phyloP scores from a whole-genome alignment of 129 eudicot genomes.

The Tanacetum coccineum region DNA sequence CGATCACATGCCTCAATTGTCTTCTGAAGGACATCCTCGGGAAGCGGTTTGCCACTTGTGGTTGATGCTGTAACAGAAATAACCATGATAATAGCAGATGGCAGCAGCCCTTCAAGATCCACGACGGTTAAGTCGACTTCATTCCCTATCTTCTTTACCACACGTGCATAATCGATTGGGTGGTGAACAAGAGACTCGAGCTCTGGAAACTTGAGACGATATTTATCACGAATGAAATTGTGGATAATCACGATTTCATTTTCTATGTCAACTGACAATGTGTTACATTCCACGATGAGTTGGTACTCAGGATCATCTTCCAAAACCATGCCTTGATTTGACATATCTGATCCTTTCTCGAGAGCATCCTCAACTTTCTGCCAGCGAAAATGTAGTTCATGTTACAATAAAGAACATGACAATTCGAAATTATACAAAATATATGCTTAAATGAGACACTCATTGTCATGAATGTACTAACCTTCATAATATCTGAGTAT shows the following conservation, averaged over 20 bases:
- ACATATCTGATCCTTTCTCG: slow-evolving; percentile 50
- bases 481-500: slow-evolving; percentile 74
- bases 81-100: slow-evolving; percentile 91
- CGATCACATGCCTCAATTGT: slow-evolving; percentile 91
- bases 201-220: slow-evolving; percentile 83
- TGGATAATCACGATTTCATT: slow-evolving; percentile 79
- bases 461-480: slow-evolving; percentile 19
- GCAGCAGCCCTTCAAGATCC: slow-evolving; percentile 80
- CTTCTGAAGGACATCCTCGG: slow-evolving; percentile 66
- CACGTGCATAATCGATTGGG: slow-evolving; percentile 94
- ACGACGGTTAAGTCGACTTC: slow-evolving; percentile 84
- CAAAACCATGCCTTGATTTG: slow-evolving; percentile 56
- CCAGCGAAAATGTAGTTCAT: not conserved
- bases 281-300: slow-evolving; percentile 87
- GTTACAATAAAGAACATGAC: not conserved
- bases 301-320: slow-evolving; percentile 98
- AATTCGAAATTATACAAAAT: too few relatives aligned
- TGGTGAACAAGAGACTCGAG: slow-evolving; percentile 95
- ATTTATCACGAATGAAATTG: slow-evolving; percentile 85
- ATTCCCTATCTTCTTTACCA: slow-evolving; percentile 86
- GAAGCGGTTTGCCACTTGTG: slow-evolving; percentile 89
- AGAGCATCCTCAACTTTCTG: slow-evolving; percentile 90
- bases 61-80: slow-evolving; percentile 91
- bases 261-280: slow-evolving; percentile 91
- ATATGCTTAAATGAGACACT: too few relatives aligned